Evolutionary conservation across 2,329 filamentous ascomycete species (phyloP).

Genomic region (Fonsecaea erecta): DNA sequence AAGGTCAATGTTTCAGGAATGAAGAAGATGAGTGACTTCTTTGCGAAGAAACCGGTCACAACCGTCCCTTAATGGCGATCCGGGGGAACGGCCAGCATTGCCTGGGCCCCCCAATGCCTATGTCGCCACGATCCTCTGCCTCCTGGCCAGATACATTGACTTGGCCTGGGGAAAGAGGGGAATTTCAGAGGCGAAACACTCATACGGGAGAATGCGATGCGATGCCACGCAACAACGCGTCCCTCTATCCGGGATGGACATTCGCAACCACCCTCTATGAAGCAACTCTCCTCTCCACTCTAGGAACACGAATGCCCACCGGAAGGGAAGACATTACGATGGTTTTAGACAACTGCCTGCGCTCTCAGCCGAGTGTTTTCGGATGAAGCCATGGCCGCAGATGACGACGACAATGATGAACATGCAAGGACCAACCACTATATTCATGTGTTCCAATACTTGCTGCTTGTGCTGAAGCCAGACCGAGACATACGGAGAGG

Average conservation of each 20-base stretch:
- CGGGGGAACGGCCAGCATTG: background rate
- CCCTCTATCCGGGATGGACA: background rate
- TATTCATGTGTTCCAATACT: background rate
- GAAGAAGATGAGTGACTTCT: constrained; percentile 97
- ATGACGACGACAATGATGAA: background rate
- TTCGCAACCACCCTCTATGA: background rate
- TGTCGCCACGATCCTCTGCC: background rate
- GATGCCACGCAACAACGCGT: background rate
- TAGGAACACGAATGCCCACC: background rate
- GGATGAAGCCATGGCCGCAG: background rate
- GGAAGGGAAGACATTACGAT: background rate
- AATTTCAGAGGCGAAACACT: background rate
- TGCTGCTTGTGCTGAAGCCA: background rate
- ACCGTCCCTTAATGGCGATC: constrained; percentile 1
- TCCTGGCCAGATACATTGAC: background rate
- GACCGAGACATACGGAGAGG: background rate
- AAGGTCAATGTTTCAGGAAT: constrained; percentile 92
- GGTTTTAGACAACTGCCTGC: background rate
- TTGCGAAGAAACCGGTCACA: constrained; percentile 64
- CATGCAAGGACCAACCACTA: no score
- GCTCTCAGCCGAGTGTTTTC: background rate
- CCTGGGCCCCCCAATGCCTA: background rate
- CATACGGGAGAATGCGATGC: background rate
- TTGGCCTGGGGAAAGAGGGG: background rate
- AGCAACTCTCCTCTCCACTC: background rate